Percentiles rank a stretch among this genome's conserved stretches.
Evolutionary conservation across 495 filamentous ascomycete species (phyloP).

Genomic region (Daldinia childiae): DNA sequence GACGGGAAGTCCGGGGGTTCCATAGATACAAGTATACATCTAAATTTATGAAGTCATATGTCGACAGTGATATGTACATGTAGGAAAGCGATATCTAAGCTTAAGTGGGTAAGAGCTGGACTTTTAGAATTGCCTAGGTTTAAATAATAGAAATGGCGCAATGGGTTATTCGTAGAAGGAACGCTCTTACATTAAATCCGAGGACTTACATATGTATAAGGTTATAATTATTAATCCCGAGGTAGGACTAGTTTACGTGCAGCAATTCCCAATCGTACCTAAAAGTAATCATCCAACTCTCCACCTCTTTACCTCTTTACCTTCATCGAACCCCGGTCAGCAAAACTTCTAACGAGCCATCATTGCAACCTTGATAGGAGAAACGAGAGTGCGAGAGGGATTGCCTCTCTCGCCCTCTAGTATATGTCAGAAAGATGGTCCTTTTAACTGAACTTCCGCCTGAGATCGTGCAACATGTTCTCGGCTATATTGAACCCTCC

Average conservation of each 20-base stretch:
- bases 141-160: not conserved
- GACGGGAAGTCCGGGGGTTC: not conserved
- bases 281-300: not conserved
- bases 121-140: not conserved
- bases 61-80: not conserved
- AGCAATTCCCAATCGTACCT: not conserved
- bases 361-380: not conserved
- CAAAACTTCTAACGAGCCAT: not conserved
- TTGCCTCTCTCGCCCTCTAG: not conserved
- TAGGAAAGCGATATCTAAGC: not conserved
- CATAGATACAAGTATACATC: no score
- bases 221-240: not conserved
- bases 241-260: not conserved
- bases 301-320: slow-evolving; percentile 3
- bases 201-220: not conserved
- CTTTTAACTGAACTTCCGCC: slow-evolving; percentile 57
- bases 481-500: slow-evolving; percentile 61
- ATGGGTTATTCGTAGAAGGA: not conserved
- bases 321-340: not conserved
- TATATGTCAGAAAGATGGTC: slow-evolving; percentile 38
- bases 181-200: not conserved
- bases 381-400: slow-evolving; percentile 4
- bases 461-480: slow-evolving; percentile 67
- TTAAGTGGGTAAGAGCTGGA: not conserved
- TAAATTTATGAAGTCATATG: not conserved